Evolutionary conservation across 2,329 filamentous ascomycete species (phyloP), one percentile per base, ranked within the genome.

Genomic region (Canariomyces notabilis): DNA sequence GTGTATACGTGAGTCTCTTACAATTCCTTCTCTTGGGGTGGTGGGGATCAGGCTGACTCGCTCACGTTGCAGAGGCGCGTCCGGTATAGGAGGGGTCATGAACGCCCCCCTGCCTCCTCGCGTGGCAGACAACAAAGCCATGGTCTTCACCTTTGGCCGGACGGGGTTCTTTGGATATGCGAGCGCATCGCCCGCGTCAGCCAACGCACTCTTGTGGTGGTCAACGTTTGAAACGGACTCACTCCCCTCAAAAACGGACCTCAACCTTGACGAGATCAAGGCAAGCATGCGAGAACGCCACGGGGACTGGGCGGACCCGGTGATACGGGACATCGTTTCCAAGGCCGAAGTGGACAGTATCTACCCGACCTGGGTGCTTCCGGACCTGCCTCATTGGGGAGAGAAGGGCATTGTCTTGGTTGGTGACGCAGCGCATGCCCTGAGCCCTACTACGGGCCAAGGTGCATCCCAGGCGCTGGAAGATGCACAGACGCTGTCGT

Each of bases 391-490:
- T 9, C 42, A 45, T 34, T 49, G 42, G 42, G 46, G 46, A 29
- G 42, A 46, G 29, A 43, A 50, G 15, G 38, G 42, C 20, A 46
- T 46, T 26, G 48, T 79, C 68, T 53, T 80, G 76, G 12, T 79
- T 50, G 2, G 65, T 67, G 51, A 80, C 70, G 1, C 74, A 66
- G 4, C 70, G 61, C 33, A 77, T 68, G 44, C 79, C 77, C 56
- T 78, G 74, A 41, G 76, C 68, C 49, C 67, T 70, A 38, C 75
- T 74, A 16, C 76, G 73, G 56, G 75, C 11, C 50, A 52, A 15
- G 50, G 50, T 2, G 50, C 48, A 19, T 48, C 39, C 6, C 44
- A 50, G n/a, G 44, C 44, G 4, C 15, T 50, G 5, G 48, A 53
- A 33, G 48, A 53, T 34, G 36, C 48, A 23, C 37, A 45, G 26